A percentile compares a stretch with the other conserved stretches of the same genome.
phyloP scores from a whole-genome alignment of 2,329 filamentous ascomycete species.

The Cordyceps cicadae region DNA sequence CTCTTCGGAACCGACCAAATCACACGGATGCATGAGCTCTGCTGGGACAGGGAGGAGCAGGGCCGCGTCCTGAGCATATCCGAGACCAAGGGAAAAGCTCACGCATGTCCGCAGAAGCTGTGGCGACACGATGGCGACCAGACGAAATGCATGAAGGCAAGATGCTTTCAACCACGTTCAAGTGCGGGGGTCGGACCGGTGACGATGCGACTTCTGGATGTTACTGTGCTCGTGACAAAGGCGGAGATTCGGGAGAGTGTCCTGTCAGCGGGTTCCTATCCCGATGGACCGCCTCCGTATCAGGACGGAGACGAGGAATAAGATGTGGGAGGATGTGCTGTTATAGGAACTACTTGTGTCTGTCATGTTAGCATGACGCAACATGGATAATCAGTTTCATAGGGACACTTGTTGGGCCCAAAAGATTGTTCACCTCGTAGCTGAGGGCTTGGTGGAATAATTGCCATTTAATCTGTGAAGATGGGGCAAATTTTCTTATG shows the following conservation, averaged over 20 bases:
- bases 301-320: neutral
- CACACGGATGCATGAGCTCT: conserved; percentile 5
- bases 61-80: conserved; percentile 2
- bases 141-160: neutral
- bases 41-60: conserved; percentile 4
- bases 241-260: conserved; percentile 6
- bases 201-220: conserved; percentile 3
- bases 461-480: neutral
- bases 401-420: too few relatives aligned
- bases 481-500: neutral
- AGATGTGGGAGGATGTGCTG: neutral
- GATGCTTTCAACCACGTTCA: neutral
- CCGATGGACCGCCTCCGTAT: conserved; percentile 3
- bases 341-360: too few relatives aligned
- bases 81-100: neutral
- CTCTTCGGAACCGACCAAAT: conserved; percentile 7
- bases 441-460: neutral
- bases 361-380: neutral
- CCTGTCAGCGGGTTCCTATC: neutral
- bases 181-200: neutral
- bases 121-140: conserved; percentile 10
- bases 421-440: neutral
- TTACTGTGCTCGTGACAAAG: conserved; percentile 1
- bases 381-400: neutral
- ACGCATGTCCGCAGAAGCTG: conserved; percentile 4